A percentile compares a stretch with the other conserved stretches of the same genome.
Conservation (phyloP, 495 filamentous ascomycete species). For the Talaromyces borbonicus region DNA sequence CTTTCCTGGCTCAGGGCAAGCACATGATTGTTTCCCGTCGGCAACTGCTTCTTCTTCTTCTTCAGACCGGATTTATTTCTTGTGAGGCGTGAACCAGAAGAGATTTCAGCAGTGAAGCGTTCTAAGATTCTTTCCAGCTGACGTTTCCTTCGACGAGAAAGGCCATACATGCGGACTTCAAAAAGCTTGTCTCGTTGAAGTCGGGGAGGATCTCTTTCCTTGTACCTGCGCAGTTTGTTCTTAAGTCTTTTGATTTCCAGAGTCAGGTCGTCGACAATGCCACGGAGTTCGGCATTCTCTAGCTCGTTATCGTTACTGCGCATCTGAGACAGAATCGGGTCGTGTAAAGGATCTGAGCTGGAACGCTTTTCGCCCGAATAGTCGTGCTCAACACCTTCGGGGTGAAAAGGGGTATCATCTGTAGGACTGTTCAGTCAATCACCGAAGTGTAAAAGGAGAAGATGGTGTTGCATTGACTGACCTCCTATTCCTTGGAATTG, state of each 20-base stretch:
- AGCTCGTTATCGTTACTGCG: slow-evolving; percentile 31
- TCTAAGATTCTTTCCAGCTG: slow-evolving; percentile 64
- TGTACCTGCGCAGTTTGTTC: slow-evolving; percentile 56
- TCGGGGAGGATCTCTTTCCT: slow-evolving; percentile 50
- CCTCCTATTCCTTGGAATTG: slow-evolving; percentile 3
- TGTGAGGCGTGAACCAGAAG: neutral
- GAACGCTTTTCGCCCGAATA: slow-evolving; percentile 11
- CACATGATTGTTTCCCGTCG: no score
- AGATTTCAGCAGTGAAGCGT: slow-evolving; percentile 44
- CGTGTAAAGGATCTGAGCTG: slow-evolving; percentile 6
- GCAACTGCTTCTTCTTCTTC: no score
- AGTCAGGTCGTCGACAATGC: slow-evolving; percentile 64
- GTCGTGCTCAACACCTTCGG: slow-evolving; percentile 13
- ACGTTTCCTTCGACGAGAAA: slow-evolving; percentile 54
- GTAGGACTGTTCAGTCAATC: neutral
- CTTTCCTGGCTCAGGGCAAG: neutral
- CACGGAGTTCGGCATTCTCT: slow-evolving; percentile 49
- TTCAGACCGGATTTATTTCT: neutral
- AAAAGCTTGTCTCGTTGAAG: slow-evolving; percentile 56
- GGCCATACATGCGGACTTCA: slow-evolving; percentile 62
- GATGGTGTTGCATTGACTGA: neutral
- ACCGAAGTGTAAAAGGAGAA: neutral
- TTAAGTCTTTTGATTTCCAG: slow-evolving; percentile 62
- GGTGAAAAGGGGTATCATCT: slow-evolving; percentile 47
- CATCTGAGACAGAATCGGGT: slow-evolving; percentile 12